phyloP scores from a whole-genome alignment of 345 rosid genomes.

The Eucalyptus erythrocorys region DNA sequence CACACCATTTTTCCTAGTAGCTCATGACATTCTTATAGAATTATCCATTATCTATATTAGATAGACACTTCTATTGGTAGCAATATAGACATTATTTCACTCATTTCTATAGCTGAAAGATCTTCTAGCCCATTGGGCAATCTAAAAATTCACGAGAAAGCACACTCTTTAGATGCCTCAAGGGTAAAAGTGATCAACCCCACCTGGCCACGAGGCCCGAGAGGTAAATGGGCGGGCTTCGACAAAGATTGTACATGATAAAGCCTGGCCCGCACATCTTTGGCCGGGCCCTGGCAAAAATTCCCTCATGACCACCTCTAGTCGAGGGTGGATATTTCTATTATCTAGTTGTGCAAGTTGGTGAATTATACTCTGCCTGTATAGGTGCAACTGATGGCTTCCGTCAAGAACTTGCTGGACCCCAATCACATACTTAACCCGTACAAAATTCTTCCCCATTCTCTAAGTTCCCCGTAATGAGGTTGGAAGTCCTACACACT shows the following conservation, averaged over 20 bases:
- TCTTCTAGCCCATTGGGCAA: not conserved
- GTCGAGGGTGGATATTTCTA: not conserved
- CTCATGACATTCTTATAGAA: not conserved
- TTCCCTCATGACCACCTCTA: not conserved
- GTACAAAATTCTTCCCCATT: constrained; percentile 73
- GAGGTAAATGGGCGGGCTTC: not conserved
- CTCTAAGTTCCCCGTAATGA: not conserved
- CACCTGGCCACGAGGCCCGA: not conserved
- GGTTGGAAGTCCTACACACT: not conserved
- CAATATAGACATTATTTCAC: not conserved
- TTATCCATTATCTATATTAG: not conserved
- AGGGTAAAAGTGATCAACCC: not conserved
- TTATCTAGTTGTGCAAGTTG: not conserved
- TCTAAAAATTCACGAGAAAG: not conserved
- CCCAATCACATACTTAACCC: constrained; percentile 83
- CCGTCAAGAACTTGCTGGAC: constrained; percentile 69
- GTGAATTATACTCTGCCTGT: not conserved
- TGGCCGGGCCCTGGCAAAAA: not conserved
- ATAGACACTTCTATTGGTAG: not conserved
- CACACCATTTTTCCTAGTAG: not conserved
- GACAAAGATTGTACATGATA: not conserved
- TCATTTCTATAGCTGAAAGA: not conserved
- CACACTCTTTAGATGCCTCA: not conserved
- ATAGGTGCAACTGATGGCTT: constrained; percentile 48
- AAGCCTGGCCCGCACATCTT: not conserved